Evolutionary conservation across 176 grass and related monocot species (phyloP).

Genomic region (Melocanna baccifera): DNA sequence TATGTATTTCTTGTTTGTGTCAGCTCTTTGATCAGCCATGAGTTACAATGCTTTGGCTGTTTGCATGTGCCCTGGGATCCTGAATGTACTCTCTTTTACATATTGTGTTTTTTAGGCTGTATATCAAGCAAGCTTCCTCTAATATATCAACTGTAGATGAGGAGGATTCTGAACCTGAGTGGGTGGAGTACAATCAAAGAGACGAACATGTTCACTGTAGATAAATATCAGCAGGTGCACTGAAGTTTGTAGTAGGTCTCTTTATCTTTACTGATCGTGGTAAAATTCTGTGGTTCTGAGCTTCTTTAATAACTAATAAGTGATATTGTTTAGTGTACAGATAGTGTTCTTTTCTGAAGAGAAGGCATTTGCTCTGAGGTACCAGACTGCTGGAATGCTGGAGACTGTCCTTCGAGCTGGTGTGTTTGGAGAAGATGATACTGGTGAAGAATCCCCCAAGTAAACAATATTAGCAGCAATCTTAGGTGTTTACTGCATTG

Average conservation of each 20-base stretch:
- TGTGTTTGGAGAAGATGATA: constrained; percentile 87
- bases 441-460: constrained; percentile 77
- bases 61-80: not conserved
- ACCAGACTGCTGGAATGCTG: constrained; percentile 91
- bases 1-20: not conserved
- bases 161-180: constrained; percentile 69
- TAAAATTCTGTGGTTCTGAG: not conserved
- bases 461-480: constrained; percentile 22
- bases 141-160: constrained; percentile 50
- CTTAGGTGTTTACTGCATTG: not conserved
- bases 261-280: not conserved
- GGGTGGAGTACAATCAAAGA: constrained; percentile 99
- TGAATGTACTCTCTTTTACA: not conserved
- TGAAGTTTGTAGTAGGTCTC: constrained; percentile 14
- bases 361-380: constrained; percentile 80
- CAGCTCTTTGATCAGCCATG: not conserved
- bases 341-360: constrained; percentile 85
- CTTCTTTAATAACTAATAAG: constrained; percentile 25
- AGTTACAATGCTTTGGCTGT: not conserved
- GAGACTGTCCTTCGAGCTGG: constrained; percentile 83
- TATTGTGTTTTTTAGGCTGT: constrained; percentile 55
- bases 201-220: constrained; percentile 84
- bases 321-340: constrained; percentile 53
- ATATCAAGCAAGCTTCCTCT: constrained; percentile 81
- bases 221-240: constrained; percentile 94